Evolutionary conservation across 208 protist genomes (phyloP).

Genomic region (Leishmania martiniquensis): DNA sequence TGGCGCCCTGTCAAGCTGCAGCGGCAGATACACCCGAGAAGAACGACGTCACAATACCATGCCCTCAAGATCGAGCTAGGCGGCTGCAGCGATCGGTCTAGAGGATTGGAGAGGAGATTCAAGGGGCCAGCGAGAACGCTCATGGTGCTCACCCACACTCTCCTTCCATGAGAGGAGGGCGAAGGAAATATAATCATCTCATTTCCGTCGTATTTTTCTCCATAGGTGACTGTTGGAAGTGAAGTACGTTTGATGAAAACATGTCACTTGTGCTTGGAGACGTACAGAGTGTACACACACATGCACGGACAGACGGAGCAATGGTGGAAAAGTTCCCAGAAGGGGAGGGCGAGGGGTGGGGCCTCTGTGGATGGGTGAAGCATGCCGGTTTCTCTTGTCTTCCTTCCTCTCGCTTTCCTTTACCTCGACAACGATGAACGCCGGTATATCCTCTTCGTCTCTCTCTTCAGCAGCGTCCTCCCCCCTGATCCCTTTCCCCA

Average conservation of each 20-base stretch:
- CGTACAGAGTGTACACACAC: not conserved
- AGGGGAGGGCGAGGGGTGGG: not conserved
- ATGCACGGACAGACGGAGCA: not conserved
- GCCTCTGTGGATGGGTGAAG: not conserved
- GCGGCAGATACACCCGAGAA: not conserved
- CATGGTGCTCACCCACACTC: not conserved
- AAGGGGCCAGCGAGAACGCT: not conserved
- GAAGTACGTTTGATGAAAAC: not conserved
- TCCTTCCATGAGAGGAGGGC: not conserved
- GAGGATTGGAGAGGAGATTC: not conserved
- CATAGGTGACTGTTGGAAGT: not conserved
- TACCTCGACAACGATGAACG: not conserved
- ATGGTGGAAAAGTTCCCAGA: not conserved
- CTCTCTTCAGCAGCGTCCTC: too few species aligned
- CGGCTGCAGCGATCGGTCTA: not conserved
- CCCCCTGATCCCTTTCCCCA: not conserved
- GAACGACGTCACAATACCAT: not conserved
- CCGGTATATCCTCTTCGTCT: too few species aligned
- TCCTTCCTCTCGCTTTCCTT: not conserved
- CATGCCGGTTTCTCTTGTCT: not conserved
- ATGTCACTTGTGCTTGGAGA: not conserved
- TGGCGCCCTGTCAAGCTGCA: not conserved
- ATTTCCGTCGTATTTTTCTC: not conserved
- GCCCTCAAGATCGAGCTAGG: not conserved
- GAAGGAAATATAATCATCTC: not conserved